Evolutionary conservation across 352 stramenopile species (phyloP), one percentile per base, ranked within the genome.

Genomic region (Phytophthora crassamura): DNA sequence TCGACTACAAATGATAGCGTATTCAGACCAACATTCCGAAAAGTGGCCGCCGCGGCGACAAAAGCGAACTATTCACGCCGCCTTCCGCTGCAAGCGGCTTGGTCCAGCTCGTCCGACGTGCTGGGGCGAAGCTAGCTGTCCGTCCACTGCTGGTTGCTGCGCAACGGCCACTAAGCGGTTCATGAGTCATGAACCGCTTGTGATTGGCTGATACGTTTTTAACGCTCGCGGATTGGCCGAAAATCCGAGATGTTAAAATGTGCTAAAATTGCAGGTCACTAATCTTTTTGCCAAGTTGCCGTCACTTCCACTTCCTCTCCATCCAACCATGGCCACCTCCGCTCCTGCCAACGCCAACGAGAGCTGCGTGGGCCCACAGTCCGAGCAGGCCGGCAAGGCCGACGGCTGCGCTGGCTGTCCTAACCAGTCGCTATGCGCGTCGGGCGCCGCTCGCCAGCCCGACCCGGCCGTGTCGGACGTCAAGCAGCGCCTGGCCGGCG

Each of bases 351-450:
- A 90, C 64, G 83, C 85, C 45, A 94, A 94, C 66, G 82, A 87
- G 80, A 93, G 79, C 18, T 99, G 98, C 76, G 94, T 99, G 9
- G 98, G 98, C 5, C 93, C 97, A 9, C 76, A 96, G 35, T 98
- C 96, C 4, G 86, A 98, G 48, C 68, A 91, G 42, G 98, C 98
- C 6, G 98, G 98, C 47, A 99, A 98, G 69, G 94, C 88, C 0
- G 82, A 80, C 8, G 90, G 95, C 42, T 99, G 98, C 66, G 94
- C 90, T 0, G 98, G 98, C 7, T 99, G 98, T 78, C 98, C 98
- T 30, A 99, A 99, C 75, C 96, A 99, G 78, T 81, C 67, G 14
- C 75, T 96, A 14, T 99, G 98, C 72, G 91, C 97, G 0, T 98
- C 95, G 0, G 97, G 97, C 5, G 90, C 94, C 20, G 86, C 89